Conservation (phyloP, 2,329 filamentous ascomycete species). For the Bretziella fagacearum region DNA sequence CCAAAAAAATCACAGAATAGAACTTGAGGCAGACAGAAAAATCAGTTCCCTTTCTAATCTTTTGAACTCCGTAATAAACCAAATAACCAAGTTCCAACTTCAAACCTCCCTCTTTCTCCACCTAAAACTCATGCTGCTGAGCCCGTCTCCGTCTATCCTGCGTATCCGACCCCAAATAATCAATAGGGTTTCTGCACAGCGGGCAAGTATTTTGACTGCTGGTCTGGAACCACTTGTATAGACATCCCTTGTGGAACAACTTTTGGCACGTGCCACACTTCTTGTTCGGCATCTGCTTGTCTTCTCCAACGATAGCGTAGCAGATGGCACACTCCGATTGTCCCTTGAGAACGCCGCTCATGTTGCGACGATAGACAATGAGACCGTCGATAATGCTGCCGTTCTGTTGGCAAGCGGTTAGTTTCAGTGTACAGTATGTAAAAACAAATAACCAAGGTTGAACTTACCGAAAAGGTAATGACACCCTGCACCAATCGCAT, state of each 20-base stretch:
- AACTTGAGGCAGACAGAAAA: background rate
- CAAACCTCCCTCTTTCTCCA: background rate
- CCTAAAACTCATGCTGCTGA: slow-evolving; percentile 1
- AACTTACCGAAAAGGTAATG: slow-evolving; percentile 64
- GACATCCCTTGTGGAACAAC: slow-evolving; percentile 71
- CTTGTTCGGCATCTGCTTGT: slow-evolving; percentile 85
- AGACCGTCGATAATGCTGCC: slow-evolving; percentile 79
- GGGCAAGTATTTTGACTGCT: slow-evolving; percentile 87
- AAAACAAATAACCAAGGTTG: background rate
- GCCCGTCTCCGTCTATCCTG: slow-evolving; percentile 15
- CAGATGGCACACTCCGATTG: slow-evolving; percentile 94
- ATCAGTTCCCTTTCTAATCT: background rate
- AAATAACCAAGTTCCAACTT: background rate
- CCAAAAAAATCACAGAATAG: background rate
- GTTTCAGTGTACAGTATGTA: background rate
- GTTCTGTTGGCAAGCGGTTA: slow-evolving; percentile 40
- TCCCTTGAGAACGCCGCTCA: slow-evolving; percentile 74
- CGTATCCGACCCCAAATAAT: slow-evolving; percentile 32
- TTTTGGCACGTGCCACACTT: slow-evolving; percentile 85
- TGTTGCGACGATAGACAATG: slow-evolving; percentile 69
- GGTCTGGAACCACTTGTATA: slow-evolving; percentile 95
- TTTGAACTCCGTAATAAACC: background rate
- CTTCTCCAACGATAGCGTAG: slow-evolving; percentile 80
- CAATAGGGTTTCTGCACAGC: slow-evolving; percentile 77
- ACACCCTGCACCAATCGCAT: slow-evolving; percentile 75